A percentile compares a stretch with the other conserved stretches of the same genome.
Conservation (phyloP, 257 asterid genomes). For the Salvia rosmarinus region DNA sequence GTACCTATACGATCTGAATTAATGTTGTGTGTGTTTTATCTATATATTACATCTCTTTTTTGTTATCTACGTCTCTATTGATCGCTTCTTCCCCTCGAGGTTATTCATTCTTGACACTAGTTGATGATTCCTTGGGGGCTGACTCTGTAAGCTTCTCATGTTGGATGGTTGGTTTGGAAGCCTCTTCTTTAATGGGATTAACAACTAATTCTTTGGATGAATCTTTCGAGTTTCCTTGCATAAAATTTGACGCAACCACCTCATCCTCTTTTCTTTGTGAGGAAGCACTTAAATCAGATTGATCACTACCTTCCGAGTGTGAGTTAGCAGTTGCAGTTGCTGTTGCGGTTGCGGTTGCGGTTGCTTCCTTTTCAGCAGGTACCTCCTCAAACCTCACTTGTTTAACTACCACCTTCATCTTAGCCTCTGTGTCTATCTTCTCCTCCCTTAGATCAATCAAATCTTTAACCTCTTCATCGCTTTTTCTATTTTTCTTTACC, state of each 20-base stretch:
- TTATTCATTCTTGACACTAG: background rate
- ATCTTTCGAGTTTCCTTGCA: constrained; percentile 10
- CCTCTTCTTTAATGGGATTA: constrained; percentile 19
- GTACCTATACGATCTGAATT: background rate
- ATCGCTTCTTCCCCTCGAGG: background rate
- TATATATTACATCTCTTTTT: background rate
- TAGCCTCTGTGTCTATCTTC: background rate
- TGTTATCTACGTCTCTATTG: background rate
- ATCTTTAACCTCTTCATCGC: constrained; percentile 20
- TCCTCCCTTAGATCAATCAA: constrained; percentile 26
- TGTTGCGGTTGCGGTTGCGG: constrained; percentile 23
- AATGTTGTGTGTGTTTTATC: background rate
- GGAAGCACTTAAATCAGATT: no score
- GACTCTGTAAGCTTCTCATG: background rate
- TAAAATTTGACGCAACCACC: background rate
- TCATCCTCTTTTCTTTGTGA: constrained; percentile 16
- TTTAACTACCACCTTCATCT: background rate
- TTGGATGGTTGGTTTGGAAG: constrained; percentile 1
- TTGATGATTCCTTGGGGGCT: constrained; percentile 8
- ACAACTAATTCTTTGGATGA: constrained; percentile 12
- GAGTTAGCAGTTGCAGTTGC: constrained; percentile 24
- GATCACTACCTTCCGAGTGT: constrained; percentile 7
- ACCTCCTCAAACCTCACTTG: constrained; percentile 15
- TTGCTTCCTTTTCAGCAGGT: constrained; percentile 22
- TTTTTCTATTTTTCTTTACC: background rate